Evolutionary conservation across 139 green algal species (phyloP), one percentile per base, ranked within the genome.

Genomic region (Choricystis sp.): DNA sequence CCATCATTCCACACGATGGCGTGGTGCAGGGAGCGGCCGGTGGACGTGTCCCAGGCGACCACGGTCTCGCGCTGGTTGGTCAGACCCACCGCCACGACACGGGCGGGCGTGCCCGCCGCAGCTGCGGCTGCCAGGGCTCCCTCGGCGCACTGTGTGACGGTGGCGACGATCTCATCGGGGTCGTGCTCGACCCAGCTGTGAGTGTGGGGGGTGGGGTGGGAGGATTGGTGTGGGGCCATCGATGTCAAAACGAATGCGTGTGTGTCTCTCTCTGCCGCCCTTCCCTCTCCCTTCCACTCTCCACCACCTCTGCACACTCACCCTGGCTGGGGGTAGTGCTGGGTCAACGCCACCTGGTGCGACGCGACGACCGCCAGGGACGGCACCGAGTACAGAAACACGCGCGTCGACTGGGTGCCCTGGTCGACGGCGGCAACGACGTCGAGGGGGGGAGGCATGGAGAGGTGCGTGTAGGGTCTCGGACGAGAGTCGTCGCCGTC

Each of bases 11-110:
- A 98, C 22, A 98, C 92, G 31, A 98, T 90, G 22, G 92, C 93
- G 66, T 94, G 94, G 76, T 90, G 68, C 66, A 97, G 73, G 3
- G 91, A 86, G 55, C 76, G 56, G 0, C 91, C 90, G 1, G 85
- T 95, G 21, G 63, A 52, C 5, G 74, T 65, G 62, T 85, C 72
- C 92, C 92, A 98, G 29, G 89, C 79, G 23, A 98, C 28, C 2
- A 85, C 95, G 0, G 86, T 94, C 66, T 94, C 90, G 1, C 92
- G 74, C 77, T 98, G 92, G 71, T 98, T 98, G 4, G 92, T 95
- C 61, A 98, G 90, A 30, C 92, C 88, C 1, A 95, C 49, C 0
- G 74, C 77, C 27, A 70, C 57, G 14, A 89, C 69, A 0, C 69
- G 29, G 1, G 83, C 22, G 14, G 49, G 29, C 0, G 61, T 66